Base-by-base conservation (phyloP, 805 yeast species). In the Sugiyamaella lignohabitans region DNA sequence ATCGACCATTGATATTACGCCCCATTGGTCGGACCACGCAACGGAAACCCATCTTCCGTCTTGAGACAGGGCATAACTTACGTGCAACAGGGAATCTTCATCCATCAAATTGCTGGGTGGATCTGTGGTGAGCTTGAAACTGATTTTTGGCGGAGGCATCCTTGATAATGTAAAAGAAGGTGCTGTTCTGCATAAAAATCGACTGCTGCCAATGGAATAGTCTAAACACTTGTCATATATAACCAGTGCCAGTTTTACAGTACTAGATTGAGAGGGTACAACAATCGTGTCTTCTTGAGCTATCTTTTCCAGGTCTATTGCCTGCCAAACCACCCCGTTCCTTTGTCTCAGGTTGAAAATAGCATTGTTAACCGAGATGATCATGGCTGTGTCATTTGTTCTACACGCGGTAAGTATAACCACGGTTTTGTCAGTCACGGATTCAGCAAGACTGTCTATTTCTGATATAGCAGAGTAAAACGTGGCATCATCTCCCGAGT, bases 21-120 rank as follows among this genome's bases (percentile, higher is more conserved):
- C 96, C 60, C 75, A 74, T 42, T 89, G 91, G 58, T 91, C 96
- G 0, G 93, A 73, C 94, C 97, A 87, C 0, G 94, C 82, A 0
- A 87, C 94, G 19, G 81, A 78, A 38, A 87, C 72, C 96, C 96
- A 91, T 46, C 78, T 79, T 50, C 79, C 80, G 61, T 89, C 95
- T 2, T 76, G 70, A 0, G 95, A 83, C 44, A 95, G 64, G 24
- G 87, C 87, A 57, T 89, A 91, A 1, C 95, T 87, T 8, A 93
- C 71, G 60, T 93, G 98, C 19, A 91, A 69, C 55, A 79, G 85
- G 1, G 85, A 71, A 57, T 88, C 96, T 50, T 83, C 84, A n/a
- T 73, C 68, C 39, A 74, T 61, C 5, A 80, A 59, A 23, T 56
- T 59, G 17, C 46, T 53, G 27, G 59, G 59, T 22, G 52, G 60